Evolutionary conservation across 2,329 filamentous ascomycete genomes (phyloP), one percentile per base, ranked within the genome.

Genomic region (Epichloe coenophiala): DNA sequence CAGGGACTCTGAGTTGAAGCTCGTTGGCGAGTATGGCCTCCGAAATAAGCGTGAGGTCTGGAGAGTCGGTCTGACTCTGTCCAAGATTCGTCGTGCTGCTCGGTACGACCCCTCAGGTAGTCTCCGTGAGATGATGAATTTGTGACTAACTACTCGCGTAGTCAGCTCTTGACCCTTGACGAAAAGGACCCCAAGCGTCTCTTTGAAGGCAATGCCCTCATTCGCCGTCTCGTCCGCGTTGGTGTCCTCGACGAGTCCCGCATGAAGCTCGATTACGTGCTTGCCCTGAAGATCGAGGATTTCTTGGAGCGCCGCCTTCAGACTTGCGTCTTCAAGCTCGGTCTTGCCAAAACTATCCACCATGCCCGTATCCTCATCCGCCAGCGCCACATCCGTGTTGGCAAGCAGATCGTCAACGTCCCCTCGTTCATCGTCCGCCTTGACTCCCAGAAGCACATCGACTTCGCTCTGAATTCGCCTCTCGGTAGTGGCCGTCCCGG

Each of bases 181-280:
- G 93, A 98, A 82, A 98, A 98, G 81, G 93, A 98, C 79, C 93
- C 93, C 74, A 97, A 97, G 86, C 90, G 93, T 78, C 90, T 98
- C 63, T 98, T 98, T 82, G 93, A 98, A 83, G 93, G 93, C 77
- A 98, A 98, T 76, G 93, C 93, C 72, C 84, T 98, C 73, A 98
- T 98, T 86, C 93, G 93, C 74, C 93, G 93, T 87, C 89, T 98
- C 63, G 93, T 98, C 63, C 93, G 93, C 74, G 90, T 97, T 72
- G 93, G 93, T 88, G 93, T 98, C 69, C 88, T 98, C 69, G 93
- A 98, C 74, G 93, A 98, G 81, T 90, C 90, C 72, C 93, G 93
- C 83, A 98, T 98, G 93, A 98, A 96, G 87, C 93, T 98, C 82
- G 93, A 98, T 96, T 96, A 98, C 86, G 93, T 98, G 71, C 80